Evolutionary conservation across 2,329 filamentous ascomycete genomes (phyloP), one percentile per base, ranked within the genome.

Genomic region (Pleurostoma richardsiae): DNA sequence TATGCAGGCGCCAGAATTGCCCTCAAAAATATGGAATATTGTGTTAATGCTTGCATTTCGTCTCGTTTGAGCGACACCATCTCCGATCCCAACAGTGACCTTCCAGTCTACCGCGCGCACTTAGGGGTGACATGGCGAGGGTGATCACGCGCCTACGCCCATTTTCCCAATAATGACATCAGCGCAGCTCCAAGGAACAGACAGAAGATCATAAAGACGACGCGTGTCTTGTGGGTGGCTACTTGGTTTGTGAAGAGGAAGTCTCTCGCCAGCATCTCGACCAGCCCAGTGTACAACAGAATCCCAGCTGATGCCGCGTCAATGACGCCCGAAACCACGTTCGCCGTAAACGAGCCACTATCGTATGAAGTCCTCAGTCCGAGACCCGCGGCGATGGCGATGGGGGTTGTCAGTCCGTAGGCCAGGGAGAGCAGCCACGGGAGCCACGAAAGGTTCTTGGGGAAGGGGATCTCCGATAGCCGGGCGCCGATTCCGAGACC

Each of bases 401-500:
- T 65, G 0, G 76, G 76, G 0, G 76, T 79, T 0, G 75, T 74
- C 7, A 79, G 52, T 0, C 73, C 73, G 51, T 77, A 79, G 0
- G 63, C 67, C 0, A 64, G 29, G 49, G 73, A 76, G 1, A 78
- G 58, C 0, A 63, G 40, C 72, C 72, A 79, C 1, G 74, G 74
- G 39, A 77, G 54, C 68, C 67, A 73, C 30, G 52, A 59, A 0
- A 60, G 44, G 19, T 61, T 57, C n/a, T 56, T 59, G 6, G 67
- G 68, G 54, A 76, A 78, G 0, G 72, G 76, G 29, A 83, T 80
- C 26, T 72, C 70, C 4, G 76, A 77, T 59, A 83, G 74, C 44
- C 80, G 69, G 0, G 79, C 77, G 10, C 80, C 80, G 31, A 83
- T 77, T 59, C 79, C 80, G 0, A 83, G 70, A 44, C 80, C 80